Evolutionary conservation across 2,329 filamentous ascomycete species (phyloP), one percentile per base, ranked within the genome.

Genomic region (Xylariaceae sp.): DNA sequence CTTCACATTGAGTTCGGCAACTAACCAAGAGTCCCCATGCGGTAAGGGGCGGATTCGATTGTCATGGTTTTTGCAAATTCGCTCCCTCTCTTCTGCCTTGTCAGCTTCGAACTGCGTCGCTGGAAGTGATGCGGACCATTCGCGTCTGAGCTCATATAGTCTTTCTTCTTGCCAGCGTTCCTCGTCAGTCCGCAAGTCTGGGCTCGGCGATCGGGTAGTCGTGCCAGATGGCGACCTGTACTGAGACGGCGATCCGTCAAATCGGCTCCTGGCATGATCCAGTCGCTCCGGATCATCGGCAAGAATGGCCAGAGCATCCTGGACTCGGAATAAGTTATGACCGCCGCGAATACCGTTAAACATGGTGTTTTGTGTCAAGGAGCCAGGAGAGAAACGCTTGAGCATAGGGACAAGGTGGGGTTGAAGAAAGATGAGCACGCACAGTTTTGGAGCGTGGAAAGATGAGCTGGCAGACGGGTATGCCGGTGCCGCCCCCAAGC

Each of bases 1-100:
- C 41, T 53, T 58, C 6, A 61, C 45, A n/a, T 42, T 49, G 2
- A 42, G 47, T 13, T 12, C 9, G 13, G 17, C 47, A 53, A 17
- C 14, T 5, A 7, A 9, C 28, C 36, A 13, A 22, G 28, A 3
- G 1, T 7, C 18, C 31, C 40, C 39, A 22, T 22, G 1, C 17
- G 36, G 43, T 12, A 42, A 5, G 6, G 2, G n/a, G 13, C 14
- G n/a, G 16, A 31, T 31, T 36, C 6, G 13, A 19, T 16, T 39
- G 1, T 31, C 14, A 12, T 46, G 5, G 16, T 16, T 36, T 44
- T 42, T 4, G 34, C n/a, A 17, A 14, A 50, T 16, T 38, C 34
- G 43, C 2, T 40, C 13, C 2, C 16, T 22, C 5, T 53, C 43
- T 47, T 56, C 49, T 1, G 31, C 3, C 5, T 33, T 17, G 22